Evolutionary conservation across 208 protist species (phyloP).

Genomic region (Endotrypanum monterogeii): DNA sequence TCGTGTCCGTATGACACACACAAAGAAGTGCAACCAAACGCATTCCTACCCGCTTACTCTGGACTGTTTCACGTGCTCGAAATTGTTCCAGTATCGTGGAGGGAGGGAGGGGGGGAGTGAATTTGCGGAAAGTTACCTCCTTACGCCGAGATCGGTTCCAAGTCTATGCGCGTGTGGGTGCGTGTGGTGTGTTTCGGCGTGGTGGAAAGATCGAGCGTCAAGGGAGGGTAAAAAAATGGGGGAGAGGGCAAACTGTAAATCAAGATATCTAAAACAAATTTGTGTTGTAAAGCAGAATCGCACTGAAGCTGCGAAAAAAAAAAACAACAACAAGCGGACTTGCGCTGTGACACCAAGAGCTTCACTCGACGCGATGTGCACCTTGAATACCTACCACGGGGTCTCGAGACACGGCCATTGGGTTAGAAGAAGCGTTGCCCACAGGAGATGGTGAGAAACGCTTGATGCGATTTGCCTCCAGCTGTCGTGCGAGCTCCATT

Average conservation of each 20-base stretch:
- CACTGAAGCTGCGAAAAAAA: not conserved
- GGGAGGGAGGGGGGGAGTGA: too few relatives aligned
- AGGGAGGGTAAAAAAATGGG: not conserved
- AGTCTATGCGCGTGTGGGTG: too few relatives aligned
- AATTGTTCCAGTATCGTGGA: too few relatives aligned
- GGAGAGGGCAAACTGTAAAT: too few relatives aligned
- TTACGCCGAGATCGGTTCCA: too few relatives aligned
- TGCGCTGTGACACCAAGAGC: not conserved
- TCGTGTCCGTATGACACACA: too few relatives aligned
- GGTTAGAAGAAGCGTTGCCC: not conserved
- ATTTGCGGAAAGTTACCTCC: too few relatives aligned
- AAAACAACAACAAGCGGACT: not conserved
- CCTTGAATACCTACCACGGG: not conserved
- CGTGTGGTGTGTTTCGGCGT: not conserved
- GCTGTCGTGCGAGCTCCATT: slow-evolving; percentile 32
- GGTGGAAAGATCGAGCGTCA: not conserved
- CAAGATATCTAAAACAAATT: too few relatives aligned
- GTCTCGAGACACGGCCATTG: not conserved
- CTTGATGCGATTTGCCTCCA: slow-evolving; percentile 38
- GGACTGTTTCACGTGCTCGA: too few relatives aligned
- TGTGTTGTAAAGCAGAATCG: not conserved
- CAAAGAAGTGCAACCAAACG: too few relatives aligned
- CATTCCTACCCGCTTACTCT: too few relatives aligned
- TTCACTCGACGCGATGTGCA: not conserved
- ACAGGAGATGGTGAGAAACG: slow-evolving; percentile 22